Percentiles rank a stretch among this genome's conserved stretches.
phyloP scores from a whole-genome alignment of 2,329 filamentous ascomycete genomes.

The Penicillium sp. region DNA sequence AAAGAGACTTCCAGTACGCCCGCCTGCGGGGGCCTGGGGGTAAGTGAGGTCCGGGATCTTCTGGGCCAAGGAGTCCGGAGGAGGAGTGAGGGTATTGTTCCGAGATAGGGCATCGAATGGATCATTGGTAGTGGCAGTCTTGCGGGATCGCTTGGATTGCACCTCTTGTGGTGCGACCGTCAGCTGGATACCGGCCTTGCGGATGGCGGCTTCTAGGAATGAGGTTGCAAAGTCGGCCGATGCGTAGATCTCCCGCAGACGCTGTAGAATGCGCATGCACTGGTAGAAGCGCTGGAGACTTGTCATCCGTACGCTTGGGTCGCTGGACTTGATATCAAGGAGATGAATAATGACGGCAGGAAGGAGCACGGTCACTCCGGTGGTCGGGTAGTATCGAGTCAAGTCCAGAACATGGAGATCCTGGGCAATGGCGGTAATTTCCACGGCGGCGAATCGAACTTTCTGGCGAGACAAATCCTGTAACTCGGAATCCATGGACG shows the following conservation, averaged over 20 bases:
- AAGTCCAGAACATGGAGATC: slow-evolving; percentile 72
- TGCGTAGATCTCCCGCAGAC: slow-evolving; percentile 83
- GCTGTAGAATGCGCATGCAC: slow-evolving; percentile 90
- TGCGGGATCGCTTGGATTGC: slow-evolving; percentile 22
- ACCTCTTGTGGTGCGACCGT: slow-evolving; percentile 46
- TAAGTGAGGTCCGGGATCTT: slow-evolving; percentile 42
- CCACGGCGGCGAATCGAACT: slow-evolving; percentile 78
- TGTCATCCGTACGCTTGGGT: slow-evolving; percentile 67
- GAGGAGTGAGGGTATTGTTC: slow-evolving; percentile 39
- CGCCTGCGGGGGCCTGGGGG: slow-evolving; percentile 26
- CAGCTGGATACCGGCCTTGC: slow-evolving; percentile 79
- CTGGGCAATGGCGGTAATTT: slow-evolving; percentile 81
- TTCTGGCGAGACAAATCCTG: slow-evolving; percentile 81
- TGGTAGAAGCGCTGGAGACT: slow-evolving; percentile 81
- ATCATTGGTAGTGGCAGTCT: slow-evolving; percentile 15
- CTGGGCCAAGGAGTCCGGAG: slow-evolving; percentile 41
- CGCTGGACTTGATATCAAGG: slow-evolving; percentile 83
- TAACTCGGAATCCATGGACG: slow-evolving; percentile 62
- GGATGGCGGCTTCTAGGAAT: slow-evolving; percentile 88
- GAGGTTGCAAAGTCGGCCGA: slow-evolving; percentile 95
- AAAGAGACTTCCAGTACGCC: slow-evolving; percentile 31
- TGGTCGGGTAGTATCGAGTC: slow-evolving; percentile 80
- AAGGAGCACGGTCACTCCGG: slow-evolving; percentile 84
- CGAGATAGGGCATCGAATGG: slow-evolving; percentile 24
- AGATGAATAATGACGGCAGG: slow-evolving; percentile 94